Percentiles rank a stretch among this genome's conserved stretches.
Evolutionary conservation across 2,329 filamentous ascomycete species (phyloP).

Genomic region (Aspergillus sp.): DNA sequence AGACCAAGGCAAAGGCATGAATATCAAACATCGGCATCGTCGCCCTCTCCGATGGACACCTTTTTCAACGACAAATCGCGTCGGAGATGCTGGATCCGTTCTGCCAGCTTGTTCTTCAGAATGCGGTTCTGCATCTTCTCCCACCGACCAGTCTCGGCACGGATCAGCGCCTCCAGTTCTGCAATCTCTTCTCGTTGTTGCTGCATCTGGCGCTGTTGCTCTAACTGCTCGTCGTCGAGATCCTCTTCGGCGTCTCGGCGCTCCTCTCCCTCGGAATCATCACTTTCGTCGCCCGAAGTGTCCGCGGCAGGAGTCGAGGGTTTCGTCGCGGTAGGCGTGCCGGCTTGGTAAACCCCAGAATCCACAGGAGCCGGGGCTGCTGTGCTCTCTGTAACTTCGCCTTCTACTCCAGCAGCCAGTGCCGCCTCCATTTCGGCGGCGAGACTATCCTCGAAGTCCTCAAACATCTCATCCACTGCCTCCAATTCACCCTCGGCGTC

Average conservation of each 20-base stretch:
- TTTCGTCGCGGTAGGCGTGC: constrained; percentile 33
- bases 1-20: not conserved
- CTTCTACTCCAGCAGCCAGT: constrained; percentile 39
- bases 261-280: constrained; percentile 36
- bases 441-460: constrained; percentile 41
- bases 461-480: constrained; percentile 35
- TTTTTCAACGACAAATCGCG: constrained; percentile 46
- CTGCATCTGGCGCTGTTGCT: constrained; percentile 41
- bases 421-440: constrained; percentile 46
- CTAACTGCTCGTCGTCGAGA: constrained; percentile 44
- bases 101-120: constrained; percentile 43
- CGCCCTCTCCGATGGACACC: constrained; percentile 39
- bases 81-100: constrained; percentile 44
- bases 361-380: constrained; percentile 17
- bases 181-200: constrained; percentile 46
- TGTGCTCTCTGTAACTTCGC: constrained; percentile 25
- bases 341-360: constrained; percentile 24
- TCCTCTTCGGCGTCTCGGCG: constrained; percentile 36
- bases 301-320: constrained; percentile 34
- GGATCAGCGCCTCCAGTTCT: constrained; percentile 42
- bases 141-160: constrained; percentile 39
- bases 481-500: constrained; percentile 51
- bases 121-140: constrained; percentile 41
- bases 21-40: constrained; percentile 29
- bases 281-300: constrained; percentile 44